These are phyloP conservation scores for Neurospora cerealis DNA, from an alignment of 495 filamentous ascomycete genomes.

Conservation along the genomic window DNA sequence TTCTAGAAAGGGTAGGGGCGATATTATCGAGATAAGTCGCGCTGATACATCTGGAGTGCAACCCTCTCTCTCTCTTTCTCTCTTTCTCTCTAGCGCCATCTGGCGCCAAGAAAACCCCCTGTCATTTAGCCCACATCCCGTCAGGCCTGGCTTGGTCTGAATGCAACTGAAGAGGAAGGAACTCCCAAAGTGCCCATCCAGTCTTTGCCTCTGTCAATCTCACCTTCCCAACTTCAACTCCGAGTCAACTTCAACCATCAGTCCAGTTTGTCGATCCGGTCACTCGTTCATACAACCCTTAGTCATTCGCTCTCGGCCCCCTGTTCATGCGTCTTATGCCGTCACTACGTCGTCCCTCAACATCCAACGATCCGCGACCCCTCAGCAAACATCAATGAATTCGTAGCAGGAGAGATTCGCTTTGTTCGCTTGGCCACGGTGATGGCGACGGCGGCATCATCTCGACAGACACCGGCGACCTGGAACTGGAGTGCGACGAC, in stretches of 20 bases:
- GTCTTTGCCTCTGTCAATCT: neutral
- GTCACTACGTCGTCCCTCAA: neutral
- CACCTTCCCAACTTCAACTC: neutral
- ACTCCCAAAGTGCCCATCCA: neutral
- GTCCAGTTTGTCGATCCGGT: neutral
- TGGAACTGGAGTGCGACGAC: neutral
- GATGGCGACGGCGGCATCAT: slow-evolving; percentile 16
- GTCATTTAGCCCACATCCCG: neutral
- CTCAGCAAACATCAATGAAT: slow-evolving; percentile 7
- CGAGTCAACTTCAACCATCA: neutral
- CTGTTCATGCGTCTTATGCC: neutral
- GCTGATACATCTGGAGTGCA: neutral
- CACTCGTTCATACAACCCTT: neutral
- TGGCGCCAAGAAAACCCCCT: neutral
- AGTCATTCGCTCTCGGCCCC: neutral
- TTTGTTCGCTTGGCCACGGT: slow-evolving; percentile 12
- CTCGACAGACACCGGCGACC: neutral
- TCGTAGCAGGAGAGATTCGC: slow-evolving; percentile 6
- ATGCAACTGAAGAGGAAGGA: neutral
- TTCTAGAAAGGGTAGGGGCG: too few relatives aligned
- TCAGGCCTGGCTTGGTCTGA: neutral
- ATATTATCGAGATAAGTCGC: neutral
- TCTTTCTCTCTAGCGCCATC: neutral
- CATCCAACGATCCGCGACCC: neutral
- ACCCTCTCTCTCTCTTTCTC: neutral